A percentile compares a stretch with the other conserved stretches of the same genome.
phyloP scores from a whole-genome alignment of 768 basidiomycete species.

The Tylopilus rubrobrunneus region DNA sequence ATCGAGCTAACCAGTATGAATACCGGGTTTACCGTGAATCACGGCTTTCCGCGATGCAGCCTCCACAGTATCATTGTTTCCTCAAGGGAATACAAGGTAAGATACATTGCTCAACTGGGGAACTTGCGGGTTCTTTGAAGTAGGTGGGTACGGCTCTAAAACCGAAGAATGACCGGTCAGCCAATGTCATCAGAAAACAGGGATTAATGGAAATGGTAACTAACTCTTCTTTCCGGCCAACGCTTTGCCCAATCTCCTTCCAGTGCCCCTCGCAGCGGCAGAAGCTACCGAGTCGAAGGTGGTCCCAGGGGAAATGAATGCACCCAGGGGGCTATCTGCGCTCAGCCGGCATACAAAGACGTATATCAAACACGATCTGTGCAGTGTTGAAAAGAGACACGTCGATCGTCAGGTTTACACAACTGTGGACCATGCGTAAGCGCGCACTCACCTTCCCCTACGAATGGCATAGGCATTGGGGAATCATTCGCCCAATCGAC shows the following conservation, averaged over 20 bases:
- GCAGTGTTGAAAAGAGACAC: background rate
- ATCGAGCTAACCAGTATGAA: background rate
- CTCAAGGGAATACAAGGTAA: slow-evolving; percentile 78
- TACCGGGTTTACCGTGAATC: slow-evolving; percentile 17
- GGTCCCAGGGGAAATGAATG: slow-evolving; percentile 23
- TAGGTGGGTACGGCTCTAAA: slow-evolving; percentile 5
- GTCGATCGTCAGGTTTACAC: slow-evolving; percentile 4
- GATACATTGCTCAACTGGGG: slow-evolving; percentile 33
- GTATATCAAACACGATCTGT: background rate
- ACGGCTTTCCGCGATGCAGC: slow-evolving; percentile 31
- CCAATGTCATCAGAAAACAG: background rate
- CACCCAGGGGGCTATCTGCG: slow-evolving; percentile 17
- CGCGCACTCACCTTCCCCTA: slow-evolving; percentile 15
- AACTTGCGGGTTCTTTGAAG: slow-evolving; percentile 6
- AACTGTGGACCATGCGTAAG: background rate
- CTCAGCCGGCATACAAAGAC: background rate
- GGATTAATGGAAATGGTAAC: background rate
- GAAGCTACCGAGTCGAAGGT: slow-evolving; percentile 17
- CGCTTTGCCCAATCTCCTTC: slow-evolving; percentile 15
- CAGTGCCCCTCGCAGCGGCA: background rate
- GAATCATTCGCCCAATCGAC: slow-evolving; percentile 95
- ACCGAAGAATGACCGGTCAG: background rate
- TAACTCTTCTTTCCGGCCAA: slow-evolving; percentile 11
- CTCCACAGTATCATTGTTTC: slow-evolving; percentile 77
- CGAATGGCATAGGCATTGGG: slow-evolving; percentile 33